Percentiles rank a stretch among this genome's conserved stretches.
These are phyloP conservation scores for Termitomyces sp. DNA, from an alignment of 768 basidiomycete species.

Conservation along the genomic window DNA sequence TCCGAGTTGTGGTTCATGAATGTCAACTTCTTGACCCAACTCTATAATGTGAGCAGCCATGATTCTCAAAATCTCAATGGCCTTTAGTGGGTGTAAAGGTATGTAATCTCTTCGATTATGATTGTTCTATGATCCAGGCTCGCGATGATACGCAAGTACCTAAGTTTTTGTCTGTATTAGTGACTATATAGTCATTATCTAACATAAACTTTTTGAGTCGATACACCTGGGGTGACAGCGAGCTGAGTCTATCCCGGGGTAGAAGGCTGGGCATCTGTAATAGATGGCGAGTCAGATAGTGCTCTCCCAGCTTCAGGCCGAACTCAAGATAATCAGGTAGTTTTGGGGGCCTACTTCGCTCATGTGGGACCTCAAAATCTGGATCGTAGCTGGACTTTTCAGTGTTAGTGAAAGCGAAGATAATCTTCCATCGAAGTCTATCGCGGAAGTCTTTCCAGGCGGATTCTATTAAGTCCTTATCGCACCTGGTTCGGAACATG, in stretches of 20 bases:
- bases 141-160: not conserved
- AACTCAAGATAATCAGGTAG: not conserved
- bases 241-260: not conserved
- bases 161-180: not conserved
- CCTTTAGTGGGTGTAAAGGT: not conserved
- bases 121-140: not conserved
- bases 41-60: not conserved
- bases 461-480: not conserved
- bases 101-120: not conserved
- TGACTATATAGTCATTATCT: not conserved
- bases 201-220: not conserved
- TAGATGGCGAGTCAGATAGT: not conserved
- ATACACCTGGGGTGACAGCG: not conserved
- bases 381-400: too few relatives aligned
- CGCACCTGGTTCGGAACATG: too few relatives aligned
- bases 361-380: too few relatives aligned
- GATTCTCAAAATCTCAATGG: not conserved
- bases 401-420: not conserved
- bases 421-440: not conserved
- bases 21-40: not conserved
- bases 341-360: not conserved
- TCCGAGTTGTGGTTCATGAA: not conserved
- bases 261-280: not conserved
- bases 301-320: not conserved
- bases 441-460: not conserved